Percentiles rank a stretch among this genome's conserved stretches.
Evolutionary conservation across 345 rosid genomes (phyloP).

Genomic region (Anacardium occidentale): DNA sequence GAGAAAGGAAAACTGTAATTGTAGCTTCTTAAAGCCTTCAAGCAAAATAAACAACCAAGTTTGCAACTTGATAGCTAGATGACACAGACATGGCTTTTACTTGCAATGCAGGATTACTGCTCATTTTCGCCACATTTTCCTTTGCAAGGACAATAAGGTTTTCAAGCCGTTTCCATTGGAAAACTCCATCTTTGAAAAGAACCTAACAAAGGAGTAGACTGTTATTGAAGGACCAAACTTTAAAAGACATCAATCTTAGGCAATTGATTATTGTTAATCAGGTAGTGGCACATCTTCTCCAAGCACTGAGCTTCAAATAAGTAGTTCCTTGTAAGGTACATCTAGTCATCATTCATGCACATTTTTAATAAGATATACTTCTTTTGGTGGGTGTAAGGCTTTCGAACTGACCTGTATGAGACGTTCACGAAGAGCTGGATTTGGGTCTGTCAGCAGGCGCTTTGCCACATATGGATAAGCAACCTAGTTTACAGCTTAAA

Average conservation of each 20-base stretch:
- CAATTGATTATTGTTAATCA: slow-evolving; percentile 4
- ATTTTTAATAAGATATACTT: neutral
- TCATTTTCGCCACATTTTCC: slow-evolving; percentile 92
- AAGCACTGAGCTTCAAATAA: neutral
- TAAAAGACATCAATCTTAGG: slow-evolving; percentile 4
- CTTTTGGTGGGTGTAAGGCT: neutral
- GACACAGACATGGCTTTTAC: slow-evolving; percentile 50
- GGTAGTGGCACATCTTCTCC: neutral
- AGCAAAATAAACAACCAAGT: slow-evolving; percentile 8
- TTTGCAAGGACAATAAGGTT: slow-evolving; percentile 89
- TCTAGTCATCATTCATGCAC: neutral
- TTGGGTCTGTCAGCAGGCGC: slow-evolving; percentile 93
- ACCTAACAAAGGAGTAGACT: slow-evolving; percentile 41
- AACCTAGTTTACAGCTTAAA: slow-evolving; percentile 49
- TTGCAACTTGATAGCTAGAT: slow-evolving; percentile 6
- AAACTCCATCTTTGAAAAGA: slow-evolving; percentile 80
- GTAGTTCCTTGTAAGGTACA: neutral
- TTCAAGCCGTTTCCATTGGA: slow-evolving; percentile 95
- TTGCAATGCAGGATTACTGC: slow-evolving; percentile 80
- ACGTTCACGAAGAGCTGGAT: slow-evolving; percentile 97
- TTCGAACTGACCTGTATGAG: slow-evolving; percentile 72
- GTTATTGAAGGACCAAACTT: neutral
- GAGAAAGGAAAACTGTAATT: slow-evolving; percentile 2
- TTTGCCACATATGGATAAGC: slow-evolving; percentile 98
- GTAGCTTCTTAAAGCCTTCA: slow-evolving; percentile 4